These are phyloP conservation scores for Sphaerulina populicola DNA, from an alignment of 2,329 filamentous ascomycete genomes.

Conservation along the genomic window DNA sequence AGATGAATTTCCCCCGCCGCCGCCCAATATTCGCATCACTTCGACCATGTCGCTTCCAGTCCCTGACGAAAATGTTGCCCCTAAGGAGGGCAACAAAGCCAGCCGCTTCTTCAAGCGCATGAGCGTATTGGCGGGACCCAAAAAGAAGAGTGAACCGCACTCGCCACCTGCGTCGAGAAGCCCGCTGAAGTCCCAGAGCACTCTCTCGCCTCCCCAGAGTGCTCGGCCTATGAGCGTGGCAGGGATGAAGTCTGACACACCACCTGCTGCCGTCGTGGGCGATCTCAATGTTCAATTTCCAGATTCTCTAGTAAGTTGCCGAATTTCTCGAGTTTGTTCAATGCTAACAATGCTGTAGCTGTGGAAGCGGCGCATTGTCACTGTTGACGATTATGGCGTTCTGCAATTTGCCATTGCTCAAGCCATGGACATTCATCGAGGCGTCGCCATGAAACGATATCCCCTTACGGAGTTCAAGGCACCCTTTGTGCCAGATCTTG, in stretches of 20 bases:
- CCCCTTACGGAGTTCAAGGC: constrained; percentile 74
- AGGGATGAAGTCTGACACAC: constrained; percentile 32
- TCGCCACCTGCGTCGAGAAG: constrained; percentile 11
- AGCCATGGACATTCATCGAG: constrained; percentile 37
- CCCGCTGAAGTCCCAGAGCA: constrained; percentile 9
- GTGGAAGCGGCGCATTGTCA: constrained; percentile 89
- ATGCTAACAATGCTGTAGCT: constrained; percentile 40
- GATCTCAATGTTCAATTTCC: constrained; percentile 97
- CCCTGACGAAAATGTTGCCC: constrained; percentile 41
- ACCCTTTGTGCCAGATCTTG: constrained; percentile 78
- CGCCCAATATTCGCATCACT: constrained; percentile 16
- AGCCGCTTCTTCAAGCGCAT: constrained; percentile 59
- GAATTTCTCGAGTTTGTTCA: background rate
- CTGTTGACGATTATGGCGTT: constrained; percentile 74
- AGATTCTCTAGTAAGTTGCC: constrained; percentile 59
- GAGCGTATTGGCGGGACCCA: constrained; percentile 35
- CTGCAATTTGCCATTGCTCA: constrained; percentile 68
- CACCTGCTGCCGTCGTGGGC: constrained; percentile 61
- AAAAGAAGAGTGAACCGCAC: constrained; percentile 43
- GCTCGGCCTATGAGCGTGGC: constrained; percentile 15
- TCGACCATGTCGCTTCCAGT: constrained; percentile 25
- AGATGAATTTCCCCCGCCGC: constrained; percentile 20
- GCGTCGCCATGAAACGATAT: constrained; percentile 49
- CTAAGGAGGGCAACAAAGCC: constrained; percentile 42
- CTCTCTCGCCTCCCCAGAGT: background rate